Evolutionary conservation across 2,329 filamentous ascomycete species (phyloP), one percentile per base, ranked within the genome.

Genomic region (Aureobasidium sp.): DNA sequence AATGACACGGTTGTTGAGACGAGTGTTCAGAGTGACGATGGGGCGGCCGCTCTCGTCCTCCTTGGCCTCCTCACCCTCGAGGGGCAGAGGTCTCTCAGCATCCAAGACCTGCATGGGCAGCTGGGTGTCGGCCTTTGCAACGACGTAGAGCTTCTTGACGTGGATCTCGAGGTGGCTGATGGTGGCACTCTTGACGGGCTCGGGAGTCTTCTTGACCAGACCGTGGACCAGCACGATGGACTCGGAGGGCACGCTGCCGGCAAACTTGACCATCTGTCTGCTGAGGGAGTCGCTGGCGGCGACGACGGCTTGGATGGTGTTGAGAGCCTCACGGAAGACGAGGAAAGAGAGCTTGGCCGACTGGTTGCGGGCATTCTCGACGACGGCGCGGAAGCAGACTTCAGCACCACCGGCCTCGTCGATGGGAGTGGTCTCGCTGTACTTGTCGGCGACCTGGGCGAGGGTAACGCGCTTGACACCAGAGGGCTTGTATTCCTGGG

Each of bases 201-300:
- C 90, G 23, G 88, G 81, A 0, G 92, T 89, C 76, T 88, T 87
- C 79, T 91, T 83, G 57, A 97, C 86, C 33, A 81, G 77, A 65
- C 88, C 94, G 69, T 95, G 89, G 62, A 96, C 85, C 42, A 86
- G 78, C 27, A 96, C 85, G 67, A 88, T 91, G 67, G 87, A 90
- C 79, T 96, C 93, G 47, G 87, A 80, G 69, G 84, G 87, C 66
- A 96, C 76, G 45, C 78, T 81, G 50, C 83, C 84, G 53, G 88
- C 85, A 84, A 89, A 97, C 78, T 97, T 97, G 71, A 96, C 89
- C 93, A 97, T 97, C 75, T 89, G 90, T 72, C 86, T 87, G 84
- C 68, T 90, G 84, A 71, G 79, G 75, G 69, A 83, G 64, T 76
- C 75, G 65, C 74, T 83, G 51, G 84, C 87, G 19, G 82, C 81